Evolutionary conservation across 2,329 filamentous ascomycete genomes (phyloP), one percentile per base, ranked within the genome.

Genomic region (Talaromyces sp.): DNA sequence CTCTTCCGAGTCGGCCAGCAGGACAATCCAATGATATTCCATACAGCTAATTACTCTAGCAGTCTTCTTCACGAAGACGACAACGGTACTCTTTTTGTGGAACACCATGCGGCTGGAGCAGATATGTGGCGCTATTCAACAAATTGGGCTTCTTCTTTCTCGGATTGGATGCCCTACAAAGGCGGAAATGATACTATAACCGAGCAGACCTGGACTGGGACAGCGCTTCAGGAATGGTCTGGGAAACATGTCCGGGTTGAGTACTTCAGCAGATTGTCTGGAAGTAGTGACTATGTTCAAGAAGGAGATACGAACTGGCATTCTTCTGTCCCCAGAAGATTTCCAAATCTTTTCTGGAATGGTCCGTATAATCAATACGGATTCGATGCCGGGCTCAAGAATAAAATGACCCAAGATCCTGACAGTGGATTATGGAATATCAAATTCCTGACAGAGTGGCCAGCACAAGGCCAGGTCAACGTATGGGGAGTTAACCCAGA

Each of bases 401-500:
- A 85, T 58, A 64, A 73, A 6, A 81, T 88, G 74, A 68, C 75
- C 21, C 77, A 83, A 51, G 74, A 78, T 31, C 72, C 75, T 6
- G 70, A 72, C 21, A 77, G 84, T 56, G 77, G 79, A 17, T 72
- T 74, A 3, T 88, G 86, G 86, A 74, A 77, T 21, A 83, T 82
- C 65, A 78, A 84, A 63, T 84, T 87, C 61, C 82, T 87, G 79
- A 77, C 80, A 3, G 86, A 88, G 67, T 88, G 84, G 81, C 86
- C 86, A 6, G 80, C 82, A 2, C 74, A 81, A 54, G 81, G 85
- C 59, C 85, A 88, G 66, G 73, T 88, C 61, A 88, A 88, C 64
- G 78, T 86, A 5, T 88, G 86, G 86, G 86, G 86, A 56, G 84
- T 88, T 69, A 85, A 88, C 65, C 80, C 81, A 0, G 81, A 87